Percentiles rank a stretch among this genome's conserved stretches.
Evolutionary conservation across 129 eudicot genomes (phyloP).

Genomic region (Artemisia tridentata): DNA sequence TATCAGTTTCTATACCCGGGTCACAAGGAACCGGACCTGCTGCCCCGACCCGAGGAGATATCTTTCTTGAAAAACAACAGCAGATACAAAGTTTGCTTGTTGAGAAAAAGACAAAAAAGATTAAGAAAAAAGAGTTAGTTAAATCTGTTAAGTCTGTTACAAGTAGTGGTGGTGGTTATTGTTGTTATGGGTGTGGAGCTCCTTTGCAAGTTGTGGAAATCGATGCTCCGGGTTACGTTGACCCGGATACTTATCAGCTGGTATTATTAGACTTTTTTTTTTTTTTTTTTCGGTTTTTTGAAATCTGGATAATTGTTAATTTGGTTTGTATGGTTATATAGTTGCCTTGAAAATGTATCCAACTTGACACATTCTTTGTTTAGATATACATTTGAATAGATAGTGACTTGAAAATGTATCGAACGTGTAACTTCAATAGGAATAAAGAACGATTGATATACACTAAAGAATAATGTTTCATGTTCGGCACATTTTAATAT

Average conservation of each 20-base stretch:
- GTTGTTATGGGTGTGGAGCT: constrained; percentile 97
- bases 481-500: no score
- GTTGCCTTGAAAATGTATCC: neutral
- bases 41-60: constrained; percentile 83
- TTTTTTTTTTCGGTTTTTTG: neutral
- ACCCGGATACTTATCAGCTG: constrained; percentile 69
- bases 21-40: constrained; percentile 74
- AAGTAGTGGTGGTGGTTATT: neutral
- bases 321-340: neutral
- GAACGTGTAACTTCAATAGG: no score
- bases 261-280: constrained; percentile 32
- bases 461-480: no score
- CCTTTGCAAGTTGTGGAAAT: constrained; percentile 64
- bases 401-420: no score
- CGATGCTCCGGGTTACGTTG: constrained; percentile 94
- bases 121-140: constrained; percentile 40
- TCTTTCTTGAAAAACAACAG: constrained; percentile 60
- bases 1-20: constrained; percentile 36
- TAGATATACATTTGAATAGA: no score
- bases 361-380: no score
- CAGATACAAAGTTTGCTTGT: constrained; percentile 25
- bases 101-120: constrained; percentile 39
- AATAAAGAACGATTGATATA: no score
- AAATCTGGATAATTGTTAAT: neutral
- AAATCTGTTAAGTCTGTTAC: constrained; percentile 27